Conservation (phyloP, 139 green algal genomes). For the Chlorella sp. region DNA sequence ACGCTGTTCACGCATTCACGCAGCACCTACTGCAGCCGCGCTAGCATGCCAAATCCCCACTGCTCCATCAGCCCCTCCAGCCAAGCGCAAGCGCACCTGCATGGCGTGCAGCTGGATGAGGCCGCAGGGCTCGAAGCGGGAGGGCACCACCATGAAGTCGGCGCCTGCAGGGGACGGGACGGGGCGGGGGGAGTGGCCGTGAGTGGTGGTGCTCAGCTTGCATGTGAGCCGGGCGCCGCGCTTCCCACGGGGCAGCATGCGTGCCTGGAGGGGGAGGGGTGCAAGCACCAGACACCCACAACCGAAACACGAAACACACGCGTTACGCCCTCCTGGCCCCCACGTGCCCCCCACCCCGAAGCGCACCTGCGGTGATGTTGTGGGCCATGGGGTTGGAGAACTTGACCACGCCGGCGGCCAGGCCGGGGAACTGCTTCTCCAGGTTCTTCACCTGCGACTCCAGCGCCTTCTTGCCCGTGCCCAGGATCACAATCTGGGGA, state of each 20-base stretch:
- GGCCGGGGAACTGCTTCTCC: constrained; percentile 75
- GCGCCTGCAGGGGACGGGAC: constrained; percentile 30
- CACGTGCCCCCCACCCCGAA: no score
- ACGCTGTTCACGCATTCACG: no score
- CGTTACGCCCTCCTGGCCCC: no score
- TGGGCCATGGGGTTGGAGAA: constrained; percentile 94
- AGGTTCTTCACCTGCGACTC: constrained; percentile 82
- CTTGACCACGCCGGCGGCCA: constrained; percentile 83
- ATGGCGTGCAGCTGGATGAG: constrained; percentile 97
- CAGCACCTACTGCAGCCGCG: no score
- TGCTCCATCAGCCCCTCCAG: background rate
- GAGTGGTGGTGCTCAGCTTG: no score
- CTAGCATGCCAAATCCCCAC: no score
- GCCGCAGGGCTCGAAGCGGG: constrained; percentile 98
- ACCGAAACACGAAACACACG: background rate
- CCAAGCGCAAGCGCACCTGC: constrained; percentile 24
- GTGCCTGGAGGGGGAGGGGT: no score
- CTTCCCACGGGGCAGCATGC: no score
- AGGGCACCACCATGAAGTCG: constrained; percentile 98
- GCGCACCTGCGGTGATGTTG: constrained; percentile 85
- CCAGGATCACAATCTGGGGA: constrained; percentile 88
- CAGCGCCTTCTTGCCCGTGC: constrained; percentile 95
- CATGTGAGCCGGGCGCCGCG: no score
- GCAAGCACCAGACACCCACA: no score
- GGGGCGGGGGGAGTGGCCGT: constrained; percentile 4